Percentiles rank a stretch among this genome's conserved stretches.
Evolutionary conservation across 2,329 filamentous ascomycete species (phyloP).

Genomic region (Hymenoscyphus linearis): DNA sequence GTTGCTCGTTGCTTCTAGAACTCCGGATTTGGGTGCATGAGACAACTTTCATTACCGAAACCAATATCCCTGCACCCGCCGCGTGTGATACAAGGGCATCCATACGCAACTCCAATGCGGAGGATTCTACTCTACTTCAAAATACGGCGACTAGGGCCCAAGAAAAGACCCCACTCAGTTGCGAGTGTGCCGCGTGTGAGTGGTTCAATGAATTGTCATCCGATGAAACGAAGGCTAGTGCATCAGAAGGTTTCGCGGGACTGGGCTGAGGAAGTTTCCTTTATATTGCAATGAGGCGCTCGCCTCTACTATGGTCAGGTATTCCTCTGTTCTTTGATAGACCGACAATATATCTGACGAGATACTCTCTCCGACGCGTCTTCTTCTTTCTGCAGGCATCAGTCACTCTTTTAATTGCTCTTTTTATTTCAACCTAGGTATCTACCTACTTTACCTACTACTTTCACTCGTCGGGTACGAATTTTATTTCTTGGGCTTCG

Average conservation of each 20-base stretch:
- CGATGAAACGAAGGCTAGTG: constrained; percentile 1
- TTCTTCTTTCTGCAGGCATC: background rate
- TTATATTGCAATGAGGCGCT: background rate
- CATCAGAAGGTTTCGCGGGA: background rate
- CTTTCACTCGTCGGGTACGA: background rate
- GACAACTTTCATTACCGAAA: background rate
- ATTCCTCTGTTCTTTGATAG: background rate
- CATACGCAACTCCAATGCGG: background rate
- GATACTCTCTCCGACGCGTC: background rate
- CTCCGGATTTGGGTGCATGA: background rate
- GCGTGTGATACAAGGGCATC: background rate
- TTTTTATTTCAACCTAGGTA: background rate
- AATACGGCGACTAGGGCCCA: too few relatives aligned
- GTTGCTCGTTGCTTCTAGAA: background rate
- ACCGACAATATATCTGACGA: background rate
- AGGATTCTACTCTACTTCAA: too few relatives aligned
- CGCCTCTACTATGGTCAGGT: background rate
- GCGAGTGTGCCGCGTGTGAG: background rate
- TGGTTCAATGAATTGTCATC: background rate
- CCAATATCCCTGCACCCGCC: background rate
- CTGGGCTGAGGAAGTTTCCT: background rate
- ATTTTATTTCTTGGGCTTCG: background rate
- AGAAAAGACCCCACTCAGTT: background rate
- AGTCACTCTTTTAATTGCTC: background rate
- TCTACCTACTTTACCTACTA: background rate